phyloP scores from a whole-genome alignment of 495 filamentous ascomycete genomes.

The Extremus antarcticus region DNA sequence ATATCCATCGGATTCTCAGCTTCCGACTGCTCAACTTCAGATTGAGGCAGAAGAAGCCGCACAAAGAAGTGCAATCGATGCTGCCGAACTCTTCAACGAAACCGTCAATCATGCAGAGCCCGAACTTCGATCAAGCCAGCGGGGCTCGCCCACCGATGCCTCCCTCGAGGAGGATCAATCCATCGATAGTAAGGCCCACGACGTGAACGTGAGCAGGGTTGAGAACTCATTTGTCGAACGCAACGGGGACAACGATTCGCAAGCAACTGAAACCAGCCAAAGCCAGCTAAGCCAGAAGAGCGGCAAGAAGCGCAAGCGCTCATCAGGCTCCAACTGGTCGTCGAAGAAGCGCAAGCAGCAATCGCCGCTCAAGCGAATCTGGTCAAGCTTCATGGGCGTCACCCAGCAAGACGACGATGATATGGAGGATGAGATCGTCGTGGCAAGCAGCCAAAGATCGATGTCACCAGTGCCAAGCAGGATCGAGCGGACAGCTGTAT shows the following conservation, averaged over 20 bases:
- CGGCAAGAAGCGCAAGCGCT: conserved; percentile 20
- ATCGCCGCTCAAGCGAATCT: conserved; percentile 14
- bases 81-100: neutral
- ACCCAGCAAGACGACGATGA: conserved; percentile 15
- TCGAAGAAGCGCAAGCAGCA: conserved; percentile 19
- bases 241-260: neutral
- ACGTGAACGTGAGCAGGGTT: conserved; percentile 4
- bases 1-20: conserved; percentile 8
- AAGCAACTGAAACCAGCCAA: neutral
- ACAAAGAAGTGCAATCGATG: neutral
- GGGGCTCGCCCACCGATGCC: too few species aligned
- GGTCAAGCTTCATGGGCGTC: conserved; percentile 8
- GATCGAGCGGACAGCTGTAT: neutral
- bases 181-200: neutral
- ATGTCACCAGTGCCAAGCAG: neutral
- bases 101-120: neutral
- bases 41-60: conserved; percentile 1
- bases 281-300: conserved; percentile 10
- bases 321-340: neutral
- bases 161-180: too few species aligned
- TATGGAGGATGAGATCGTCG: conserved; percentile 24
- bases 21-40: conserved; percentile 10
- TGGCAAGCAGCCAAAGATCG: conserved; percentile 12
- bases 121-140: neutral
- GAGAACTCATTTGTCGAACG: conserved; percentile 12